phyloP scores from a whole-genome alignment of 441 rosid genomes.

The Hypseocharis bilobata region DNA sequence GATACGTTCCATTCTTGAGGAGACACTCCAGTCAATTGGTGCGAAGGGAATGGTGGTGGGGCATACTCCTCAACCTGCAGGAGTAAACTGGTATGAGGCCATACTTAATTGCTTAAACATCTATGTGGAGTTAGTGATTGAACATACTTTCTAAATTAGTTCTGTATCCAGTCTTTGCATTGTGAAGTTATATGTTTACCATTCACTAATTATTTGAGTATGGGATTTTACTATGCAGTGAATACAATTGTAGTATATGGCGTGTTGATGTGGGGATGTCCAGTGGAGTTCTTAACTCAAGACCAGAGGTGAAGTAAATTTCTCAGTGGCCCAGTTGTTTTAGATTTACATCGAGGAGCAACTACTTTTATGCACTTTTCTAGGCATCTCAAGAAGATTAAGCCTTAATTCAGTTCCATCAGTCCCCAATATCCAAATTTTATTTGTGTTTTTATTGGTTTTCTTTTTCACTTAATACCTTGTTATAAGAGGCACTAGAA shows the following conservation, averaged over 20 bases:
- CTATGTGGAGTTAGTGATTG: background rate
- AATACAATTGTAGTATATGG: constrained; percentile 75
- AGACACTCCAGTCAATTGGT: constrained; percentile 54
- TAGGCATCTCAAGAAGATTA: background rate
- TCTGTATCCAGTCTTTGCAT: too few relatives aligned
- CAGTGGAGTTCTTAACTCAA: constrained; percentile 73
- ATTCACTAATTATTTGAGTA: background rate
- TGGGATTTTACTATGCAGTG: constrained; percentile 31
- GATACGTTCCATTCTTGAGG: constrained; percentile 50
- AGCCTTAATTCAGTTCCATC: too few relatives aligned
- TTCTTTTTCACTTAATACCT: too few relatives aligned
- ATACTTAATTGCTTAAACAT: background rate
- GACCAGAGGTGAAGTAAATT: constrained; percentile 65
- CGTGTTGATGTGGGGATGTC: constrained; percentile 94
- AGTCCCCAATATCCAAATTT: background rate
- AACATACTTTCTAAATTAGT: too few relatives aligned
- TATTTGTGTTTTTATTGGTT: background rate
- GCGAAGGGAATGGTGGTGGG: constrained; percentile 93
- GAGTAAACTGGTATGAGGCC: constrained; percentile 59
- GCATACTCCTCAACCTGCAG: constrained; percentile 78
- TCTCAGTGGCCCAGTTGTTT: background rate
- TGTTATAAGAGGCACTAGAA: too few relatives aligned
- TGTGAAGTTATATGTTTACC: too few relatives aligned
- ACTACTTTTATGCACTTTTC: background rate
- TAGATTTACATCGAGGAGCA: background rate